A percentile compares a stretch with the other conserved stretches of the same genome.
Evolutionary conservation across 2,329 filamentous ascomycete species (phyloP).

Genomic region (Sarocladium brachiariae): DNA sequence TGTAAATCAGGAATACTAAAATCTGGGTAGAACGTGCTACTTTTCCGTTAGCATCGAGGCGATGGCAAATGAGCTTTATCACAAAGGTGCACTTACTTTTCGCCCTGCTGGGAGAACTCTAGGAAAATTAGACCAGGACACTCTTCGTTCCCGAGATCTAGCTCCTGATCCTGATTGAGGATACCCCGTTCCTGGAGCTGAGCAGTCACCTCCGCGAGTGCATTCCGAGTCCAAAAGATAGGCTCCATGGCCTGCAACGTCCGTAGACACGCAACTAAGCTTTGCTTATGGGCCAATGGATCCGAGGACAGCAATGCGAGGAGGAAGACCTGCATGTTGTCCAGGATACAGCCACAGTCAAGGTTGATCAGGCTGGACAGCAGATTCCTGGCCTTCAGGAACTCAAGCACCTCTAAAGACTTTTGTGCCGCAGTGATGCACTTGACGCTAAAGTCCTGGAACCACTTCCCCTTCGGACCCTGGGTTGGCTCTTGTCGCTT

Average conservation of each 20-base stretch:
- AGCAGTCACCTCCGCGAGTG: slow-evolving; percentile 2
- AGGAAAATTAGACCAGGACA: slow-evolving; percentile 5
- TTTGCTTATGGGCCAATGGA: background rate
- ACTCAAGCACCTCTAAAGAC: slow-evolving; percentile 2
- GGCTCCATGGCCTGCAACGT: slow-evolving; percentile 6
- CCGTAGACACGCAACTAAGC: background rate
- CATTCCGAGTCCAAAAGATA: slow-evolving; percentile 5
- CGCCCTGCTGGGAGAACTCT: slow-evolving; percentile 3
- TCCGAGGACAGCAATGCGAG: background rate
- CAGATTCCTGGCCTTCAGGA: background rate
- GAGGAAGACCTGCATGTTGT: slow-evolving; percentile 9
- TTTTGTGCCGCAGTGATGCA: slow-evolving; percentile 3
- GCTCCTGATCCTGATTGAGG: slow-evolving; percentile 5
- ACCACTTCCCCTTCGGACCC: slow-evolving; percentile 1
- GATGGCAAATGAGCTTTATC: background rate
- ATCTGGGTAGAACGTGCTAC: background rate
- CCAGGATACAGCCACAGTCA: slow-evolving; percentile 4
- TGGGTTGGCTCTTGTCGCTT: background rate
- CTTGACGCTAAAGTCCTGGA: slow-evolving; percentile 2
- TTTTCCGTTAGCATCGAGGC: background rate
- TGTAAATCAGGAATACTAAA: slow-evolving; percentile 5
- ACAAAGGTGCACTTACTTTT: background rate
- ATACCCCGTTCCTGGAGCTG: slow-evolving; percentile 5
- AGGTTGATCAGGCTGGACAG: slow-evolving; percentile 5
- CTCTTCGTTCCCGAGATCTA: slow-evolving; percentile 6